These are phyloP conservation scores for Populus euphratica DNA, from an alignment of 345 rosid genomes.

Conservation along the genomic window DNA sequence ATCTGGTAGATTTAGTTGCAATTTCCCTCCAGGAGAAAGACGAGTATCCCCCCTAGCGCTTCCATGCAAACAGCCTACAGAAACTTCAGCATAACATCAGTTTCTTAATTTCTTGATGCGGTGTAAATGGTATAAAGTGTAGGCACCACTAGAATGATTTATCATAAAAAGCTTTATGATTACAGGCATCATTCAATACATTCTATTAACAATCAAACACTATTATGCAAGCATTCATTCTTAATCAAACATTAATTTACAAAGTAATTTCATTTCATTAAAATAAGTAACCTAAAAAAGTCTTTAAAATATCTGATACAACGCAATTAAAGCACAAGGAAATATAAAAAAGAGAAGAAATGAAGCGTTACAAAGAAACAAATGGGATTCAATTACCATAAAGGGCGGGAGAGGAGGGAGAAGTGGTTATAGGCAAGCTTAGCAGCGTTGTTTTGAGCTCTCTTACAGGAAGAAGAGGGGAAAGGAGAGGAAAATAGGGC, in stretches of 20 bases:
- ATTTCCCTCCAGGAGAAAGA: neutral
- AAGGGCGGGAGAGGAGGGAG: neutral
- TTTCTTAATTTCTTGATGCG: neutral
- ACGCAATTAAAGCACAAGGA: neutral
- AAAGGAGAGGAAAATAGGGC: slow-evolving; percentile 14
- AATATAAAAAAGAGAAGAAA: neutral
- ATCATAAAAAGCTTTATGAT: neutral
- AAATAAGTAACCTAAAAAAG: neutral
- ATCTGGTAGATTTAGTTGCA: neutral
- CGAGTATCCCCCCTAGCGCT: neutral
- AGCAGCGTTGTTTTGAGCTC: slow-evolving; percentile 48
- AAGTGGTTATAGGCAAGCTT: slow-evolving; percentile 31
- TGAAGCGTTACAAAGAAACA: neutral
- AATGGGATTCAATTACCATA: neutral
- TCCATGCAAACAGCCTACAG: slow-evolving; percentile 17
- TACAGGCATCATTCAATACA: neutral
- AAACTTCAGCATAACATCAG: neutral
- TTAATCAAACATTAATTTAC: neutral
- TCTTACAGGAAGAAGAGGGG: slow-evolving; percentile 25
- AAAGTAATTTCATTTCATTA: neutral
- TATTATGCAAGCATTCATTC: neutral
- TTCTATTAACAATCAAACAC: no score
- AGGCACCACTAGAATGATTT: neutral
- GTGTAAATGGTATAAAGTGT: neutral
- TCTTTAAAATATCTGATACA: neutral